Conservation (phyloP, 208 protist genomes). For the Trypanosoma platydactyli region DNA sequence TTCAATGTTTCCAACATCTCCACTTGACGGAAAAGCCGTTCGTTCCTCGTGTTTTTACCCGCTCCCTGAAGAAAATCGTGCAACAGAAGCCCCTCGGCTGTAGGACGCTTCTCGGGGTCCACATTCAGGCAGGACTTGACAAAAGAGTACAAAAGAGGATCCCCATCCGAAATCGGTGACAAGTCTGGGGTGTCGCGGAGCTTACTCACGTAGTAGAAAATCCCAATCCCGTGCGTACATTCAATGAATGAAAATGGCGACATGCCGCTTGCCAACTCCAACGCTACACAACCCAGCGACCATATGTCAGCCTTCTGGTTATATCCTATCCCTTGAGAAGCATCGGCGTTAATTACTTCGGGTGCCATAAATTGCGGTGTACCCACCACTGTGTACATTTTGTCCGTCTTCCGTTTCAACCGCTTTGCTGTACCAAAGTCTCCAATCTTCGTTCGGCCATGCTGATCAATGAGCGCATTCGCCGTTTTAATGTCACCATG, state of each 20-base stretch:
- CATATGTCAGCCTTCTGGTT: conserved; percentile 92
- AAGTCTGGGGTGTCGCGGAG: conserved; percentile 77
- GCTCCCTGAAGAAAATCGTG: conserved; percentile 70
- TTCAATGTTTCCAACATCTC: conserved; percentile 77
- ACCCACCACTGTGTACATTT: conserved; percentile 80
- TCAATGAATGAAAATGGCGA: conserved; percentile 75
- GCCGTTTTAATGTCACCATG: conserved; percentile 92
- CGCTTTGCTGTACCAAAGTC: conserved; percentile 94
- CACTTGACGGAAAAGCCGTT: conserved; percentile 58
- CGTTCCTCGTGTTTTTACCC: conserved; percentile 48
- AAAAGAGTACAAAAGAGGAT: conserved; percentile 78
- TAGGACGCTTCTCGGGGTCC: conserved; percentile 65
- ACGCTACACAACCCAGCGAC: conserved; percentile 86
- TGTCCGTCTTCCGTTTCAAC: conserved; percentile 55
- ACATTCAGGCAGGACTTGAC: conserved; percentile 74
- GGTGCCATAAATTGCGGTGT: conserved; percentile 94
- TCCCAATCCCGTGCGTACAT: conserved; percentile 73
- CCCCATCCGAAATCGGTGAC: conserved; percentile 59
- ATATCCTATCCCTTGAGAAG: conserved; percentile 52
- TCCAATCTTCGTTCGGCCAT: conserved; percentile 91
- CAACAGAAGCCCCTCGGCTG: conserved; percentile 68
- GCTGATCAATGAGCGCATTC: conserved; percentile 82
- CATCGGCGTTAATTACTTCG: conserved; percentile 78
- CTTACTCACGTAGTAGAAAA: conserved; percentile 80
- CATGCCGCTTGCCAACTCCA: conserved; percentile 86